Percentiles rank a stretch among this genome's conserved stretches.
These are phyloP conservation scores for Immersiella caudata DNA, from an alignment of 495 filamentous ascomycete species.

Conservation along the genomic window DNA sequence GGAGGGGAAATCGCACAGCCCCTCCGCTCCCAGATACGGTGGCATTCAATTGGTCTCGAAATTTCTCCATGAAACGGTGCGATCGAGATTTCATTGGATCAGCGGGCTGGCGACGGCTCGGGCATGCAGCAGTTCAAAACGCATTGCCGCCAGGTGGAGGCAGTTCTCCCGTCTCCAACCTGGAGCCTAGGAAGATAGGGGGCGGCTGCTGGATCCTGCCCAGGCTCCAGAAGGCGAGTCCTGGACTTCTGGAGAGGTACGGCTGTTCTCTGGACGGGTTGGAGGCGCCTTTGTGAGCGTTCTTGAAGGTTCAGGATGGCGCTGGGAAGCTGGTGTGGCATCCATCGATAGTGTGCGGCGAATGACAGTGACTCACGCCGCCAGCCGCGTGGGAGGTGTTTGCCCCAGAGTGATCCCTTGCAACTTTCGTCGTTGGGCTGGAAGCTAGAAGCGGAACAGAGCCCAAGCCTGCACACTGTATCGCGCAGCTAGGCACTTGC, in stretches of 20 bases:
- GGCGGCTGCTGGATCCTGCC: too few relatives aligned
- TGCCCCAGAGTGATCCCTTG: slow-evolving; percentile 14
- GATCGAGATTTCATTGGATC: slow-evolving; percentile 5
- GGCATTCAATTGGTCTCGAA: neutral
- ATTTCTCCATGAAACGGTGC: neutral
- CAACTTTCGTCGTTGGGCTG: slow-evolving; percentile 32
- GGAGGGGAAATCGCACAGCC: too few relatives aligned
- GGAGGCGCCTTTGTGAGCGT: too few relatives aligned
- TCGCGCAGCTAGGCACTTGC: neutral
- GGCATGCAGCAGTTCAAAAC: too few relatives aligned
- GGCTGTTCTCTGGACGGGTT: too few relatives aligned
- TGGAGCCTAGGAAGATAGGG: too few relatives aligned
- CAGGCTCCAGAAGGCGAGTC: too few relatives aligned
- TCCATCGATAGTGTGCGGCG: neutral
- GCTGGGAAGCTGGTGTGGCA: neutral
- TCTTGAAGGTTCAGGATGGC: neutral
- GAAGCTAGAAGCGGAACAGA: slow-evolving; percentile 20
- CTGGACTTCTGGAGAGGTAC: too few relatives aligned
- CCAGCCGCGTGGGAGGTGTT: slow-evolving; percentile 3
- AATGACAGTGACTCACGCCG: slow-evolving; percentile 24
- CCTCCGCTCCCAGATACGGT: too few relatives aligned
- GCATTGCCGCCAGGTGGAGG: slow-evolving; percentile 1
- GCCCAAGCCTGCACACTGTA: slow-evolving; percentile 25
- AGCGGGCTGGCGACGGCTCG: neutral
- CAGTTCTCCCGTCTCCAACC: neutral